Evolutionary conservation across 2,329 filamentous ascomycete genomes (phyloP), one percentile per base, ranked within the genome.

Genomic region (Calonectria multiphialidica): DNA sequence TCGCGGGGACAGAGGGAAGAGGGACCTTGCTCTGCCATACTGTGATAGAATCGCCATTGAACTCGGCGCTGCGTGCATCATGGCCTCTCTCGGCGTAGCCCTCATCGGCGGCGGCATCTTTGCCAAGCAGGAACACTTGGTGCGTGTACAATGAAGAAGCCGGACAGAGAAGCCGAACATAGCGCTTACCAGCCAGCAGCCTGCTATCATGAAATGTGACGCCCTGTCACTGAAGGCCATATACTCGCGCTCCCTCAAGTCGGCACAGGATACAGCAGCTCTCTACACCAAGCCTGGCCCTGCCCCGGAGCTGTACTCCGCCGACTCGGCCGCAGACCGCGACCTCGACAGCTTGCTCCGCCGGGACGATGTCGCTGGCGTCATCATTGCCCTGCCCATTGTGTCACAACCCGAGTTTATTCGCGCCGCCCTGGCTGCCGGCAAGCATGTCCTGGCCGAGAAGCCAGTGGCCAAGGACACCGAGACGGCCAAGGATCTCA

Each of bases 361-460:
- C 53, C 86, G 91, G 25, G 74, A 82, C 1, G 91, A 93, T 81
- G 85, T 92, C 67, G 75, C 83, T 16, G 90, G 86, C 49, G 88
- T 92, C 40, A 86, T 91, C 66, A 83, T 92, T 64, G 89, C 87
- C n/a, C 85, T 94, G 44, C 92, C 92, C 40, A 94, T 94, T 79
- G 79, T 86, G 59, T 84, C 84, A 44, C 92, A 94, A 80, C 90
- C 91, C 2, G 82, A 82, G 15, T 88, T 89, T 76, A 89, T 94
- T 77, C 86, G 89, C 73, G 86, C 87, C 73, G 90, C 90, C 0
- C 83, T 94, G 21, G 79, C 83, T n/a, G 91, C 91, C 1, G 91
- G 91, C 30, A 94, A 94, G 82, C 91, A 94, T 79, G 92, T 94
- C 9, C 85, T 94, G 3, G 90, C 90, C 18, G 93, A 94, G 83